These are phyloP conservation scores for Violaceomyces palustris DNA, from an alignment of 1,284 basidiomycete species.

Conservation along the genomic window DNA sequence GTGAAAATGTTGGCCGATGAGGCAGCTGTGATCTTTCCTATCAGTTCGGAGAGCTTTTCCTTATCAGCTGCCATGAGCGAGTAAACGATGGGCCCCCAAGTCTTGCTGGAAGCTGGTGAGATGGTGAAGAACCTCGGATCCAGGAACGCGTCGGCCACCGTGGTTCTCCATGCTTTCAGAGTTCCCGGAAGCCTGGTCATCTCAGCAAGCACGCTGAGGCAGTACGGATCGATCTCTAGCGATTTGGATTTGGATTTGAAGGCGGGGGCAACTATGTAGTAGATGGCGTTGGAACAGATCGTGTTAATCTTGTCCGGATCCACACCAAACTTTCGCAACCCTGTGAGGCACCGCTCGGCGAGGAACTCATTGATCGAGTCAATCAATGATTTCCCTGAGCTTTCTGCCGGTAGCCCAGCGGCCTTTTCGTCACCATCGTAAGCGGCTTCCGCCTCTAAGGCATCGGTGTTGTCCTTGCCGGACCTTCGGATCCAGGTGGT, in stretches of 20 bases:
- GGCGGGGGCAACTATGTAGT: slow-evolving; percentile 77
- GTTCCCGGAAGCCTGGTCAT: slow-evolving; percentile 73
- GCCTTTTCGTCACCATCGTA: slow-evolving; percentile 5
- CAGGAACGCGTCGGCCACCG: slow-evolving; percentile 73
- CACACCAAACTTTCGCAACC: slow-evolving; percentile 71
- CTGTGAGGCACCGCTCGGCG: slow-evolving; percentile 66
- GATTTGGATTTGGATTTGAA: slow-evolving; percentile 60
- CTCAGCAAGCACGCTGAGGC: slow-evolving; percentile 64
- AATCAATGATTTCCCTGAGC: no score
- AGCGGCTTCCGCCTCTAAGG: slow-evolving; percentile 15
- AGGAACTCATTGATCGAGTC: slow-evolving; percentile 68
- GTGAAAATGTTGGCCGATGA: slow-evolving; percentile 93
- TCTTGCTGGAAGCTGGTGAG: slow-evolving; percentile 59
- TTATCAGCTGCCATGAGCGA: slow-evolving; percentile 80
- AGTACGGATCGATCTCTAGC: slow-evolving; percentile 55
- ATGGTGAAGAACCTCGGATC: slow-evolving; percentile 84
- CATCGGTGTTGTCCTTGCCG: slow-evolving; percentile 59
- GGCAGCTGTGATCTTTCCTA: slow-evolving; percentile 57
- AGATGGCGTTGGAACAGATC: slow-evolving; percentile 75
- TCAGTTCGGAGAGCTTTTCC: slow-evolving; percentile 74
- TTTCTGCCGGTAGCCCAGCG: background rate
- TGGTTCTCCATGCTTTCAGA: slow-evolving; percentile 76
- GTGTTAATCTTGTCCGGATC: slow-evolving; percentile 78
- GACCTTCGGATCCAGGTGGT: slow-evolving; percentile 72
- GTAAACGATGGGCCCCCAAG: slow-evolving; percentile 76